Conservation (phyloP, 352 stramenopile species). For the Pythium scleroteichum region DNA sequence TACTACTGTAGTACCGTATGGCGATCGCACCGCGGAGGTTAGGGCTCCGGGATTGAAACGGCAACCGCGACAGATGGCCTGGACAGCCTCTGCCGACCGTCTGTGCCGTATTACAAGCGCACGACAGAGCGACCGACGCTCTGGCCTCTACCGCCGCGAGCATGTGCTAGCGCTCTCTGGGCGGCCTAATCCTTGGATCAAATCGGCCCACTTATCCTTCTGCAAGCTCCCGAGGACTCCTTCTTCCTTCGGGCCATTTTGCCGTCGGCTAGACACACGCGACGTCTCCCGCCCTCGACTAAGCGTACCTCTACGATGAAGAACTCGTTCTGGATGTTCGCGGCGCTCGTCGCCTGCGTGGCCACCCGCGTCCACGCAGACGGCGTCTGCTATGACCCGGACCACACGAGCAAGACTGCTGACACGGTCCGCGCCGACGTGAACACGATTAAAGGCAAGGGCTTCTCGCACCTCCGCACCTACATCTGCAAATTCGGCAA, state of each 20-base stretch:
- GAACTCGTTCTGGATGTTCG: constrained; percentile 32
- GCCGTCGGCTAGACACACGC: constrained; percentile 19
- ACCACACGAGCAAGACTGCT: constrained; percentile 45
- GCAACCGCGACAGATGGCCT: not conserved
- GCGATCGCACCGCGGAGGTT: too few species aligned
- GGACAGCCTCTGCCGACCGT: not conserved
- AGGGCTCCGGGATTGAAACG: too few species aligned
- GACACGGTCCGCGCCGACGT: constrained; percentile 46
- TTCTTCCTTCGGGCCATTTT: not conserved
- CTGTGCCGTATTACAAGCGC: not conserved
- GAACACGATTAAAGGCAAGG: constrained; percentile 43
- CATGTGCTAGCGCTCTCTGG: not conserved
- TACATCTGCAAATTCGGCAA: constrained; percentile 67
- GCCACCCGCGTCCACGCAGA: constrained; percentile 47
- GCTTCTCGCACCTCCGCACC: constrained; percentile 65
- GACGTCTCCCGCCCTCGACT: constrained; percentile 4
- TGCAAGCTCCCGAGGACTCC: constrained; percentile 21
- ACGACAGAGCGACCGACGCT: not conserved
- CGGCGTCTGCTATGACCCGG: constrained; percentile 70
- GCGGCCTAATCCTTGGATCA: not conserved
- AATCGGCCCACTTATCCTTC: constrained; percentile 24
- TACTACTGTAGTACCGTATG: too few species aligned
- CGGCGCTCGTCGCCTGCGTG: constrained; percentile 38
- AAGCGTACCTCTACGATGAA: constrained; percentile 40
- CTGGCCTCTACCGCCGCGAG: not conserved